A percentile compares a stretch with the other conserved stretches of the same genome.
Evolutionary conservation across 2,329 filamentous ascomycete species (phyloP).

Genomic region (Volutella citrinella): DNA sequence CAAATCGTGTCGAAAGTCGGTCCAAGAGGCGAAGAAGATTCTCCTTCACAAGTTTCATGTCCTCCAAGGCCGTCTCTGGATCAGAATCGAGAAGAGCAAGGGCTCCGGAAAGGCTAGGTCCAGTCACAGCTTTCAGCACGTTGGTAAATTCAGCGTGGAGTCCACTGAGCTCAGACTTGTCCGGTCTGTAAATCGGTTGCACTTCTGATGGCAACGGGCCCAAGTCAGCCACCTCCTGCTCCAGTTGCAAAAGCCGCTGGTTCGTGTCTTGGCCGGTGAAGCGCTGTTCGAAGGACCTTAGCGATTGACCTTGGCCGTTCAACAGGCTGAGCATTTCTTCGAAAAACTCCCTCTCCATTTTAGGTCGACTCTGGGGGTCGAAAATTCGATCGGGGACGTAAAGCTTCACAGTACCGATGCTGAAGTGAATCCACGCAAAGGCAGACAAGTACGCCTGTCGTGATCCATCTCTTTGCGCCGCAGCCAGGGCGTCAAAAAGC

Average conservation of each 20-base stretch:
- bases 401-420: conserved; percentile 69
- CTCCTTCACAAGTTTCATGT: conserved; percentile 49
- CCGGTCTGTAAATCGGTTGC: conserved; percentile 68
- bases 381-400: conserved; percentile 86
- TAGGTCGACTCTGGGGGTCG: conserved; percentile 69
- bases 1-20: conserved; percentile 67
- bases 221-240: conserved; percentile 59
- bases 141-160: conserved; percentile 84
- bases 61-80: conserved; percentile 23
- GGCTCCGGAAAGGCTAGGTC: conserved; percentile 40
- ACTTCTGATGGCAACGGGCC: conserved; percentile 65
- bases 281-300: conserved; percentile 62
- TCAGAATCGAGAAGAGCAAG: conserved; percentile 23
- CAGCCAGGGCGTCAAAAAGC: conserved; percentile 42
- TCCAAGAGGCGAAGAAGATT: conserved; percentile 67
- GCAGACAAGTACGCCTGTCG: conserved; percentile 33
- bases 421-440: conserved; percentile 73
- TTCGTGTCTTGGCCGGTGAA: conserved; percentile 69
- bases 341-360: conserved; percentile 62
- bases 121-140: conserved; percentile 63
- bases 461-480: conserved; percentile 14
- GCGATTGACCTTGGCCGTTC: conserved; percentile 52
- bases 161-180: conserved; percentile 61
- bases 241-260: conserved; percentile 60
- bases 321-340: conserved; percentile 55